phyloP scores from a whole-genome alignment of 2,329 filamentous ascomycete genomes.

The Talaromyces sp. region DNA sequence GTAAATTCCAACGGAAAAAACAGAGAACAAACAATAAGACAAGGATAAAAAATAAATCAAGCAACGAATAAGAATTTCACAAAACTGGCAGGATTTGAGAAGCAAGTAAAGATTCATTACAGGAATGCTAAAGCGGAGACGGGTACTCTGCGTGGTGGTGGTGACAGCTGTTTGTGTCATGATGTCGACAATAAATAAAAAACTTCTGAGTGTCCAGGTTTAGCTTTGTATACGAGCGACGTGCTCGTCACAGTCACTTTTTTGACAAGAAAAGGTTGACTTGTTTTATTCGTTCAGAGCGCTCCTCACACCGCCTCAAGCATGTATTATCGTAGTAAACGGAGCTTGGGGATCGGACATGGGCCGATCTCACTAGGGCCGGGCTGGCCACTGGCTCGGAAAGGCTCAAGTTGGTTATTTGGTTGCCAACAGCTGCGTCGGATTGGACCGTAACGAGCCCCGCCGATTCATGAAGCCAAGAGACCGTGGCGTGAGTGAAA shows the following conservation, averaged over 20 bases:
- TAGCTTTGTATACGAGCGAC: neutral
- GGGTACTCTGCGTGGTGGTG: constrained; percentile 4
- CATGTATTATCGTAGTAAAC: neutral
- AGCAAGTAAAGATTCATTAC: constrained; percentile 14
- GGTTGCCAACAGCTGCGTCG: neutral
- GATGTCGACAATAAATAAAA: neutral
- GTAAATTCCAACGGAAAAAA: neutral
- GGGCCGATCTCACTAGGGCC: neutral
- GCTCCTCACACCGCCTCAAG: neutral
- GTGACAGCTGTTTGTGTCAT: constrained; percentile 6
- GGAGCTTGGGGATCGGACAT: neutral
- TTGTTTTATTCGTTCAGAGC: neutral
- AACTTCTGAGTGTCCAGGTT: neutral
- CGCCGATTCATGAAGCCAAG: neutral
- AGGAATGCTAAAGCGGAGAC: constrained; percentile 21
- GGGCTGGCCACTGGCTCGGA: constrained; percentile 1
- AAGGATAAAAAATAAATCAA: neutral
- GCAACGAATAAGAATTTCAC: neutral
- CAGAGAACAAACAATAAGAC: neutral
- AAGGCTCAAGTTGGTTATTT: neutral
- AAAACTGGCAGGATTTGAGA: neutral
- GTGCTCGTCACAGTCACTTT: neutral
- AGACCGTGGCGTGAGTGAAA: neutral
- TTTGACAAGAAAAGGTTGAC: neutral
- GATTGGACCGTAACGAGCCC: neutral